Evolutionary conservation across 257 asterid genomes (phyloP), one percentile per base, ranked within the genome.

Genomic region (Nicotiana attenuata): DNA sequence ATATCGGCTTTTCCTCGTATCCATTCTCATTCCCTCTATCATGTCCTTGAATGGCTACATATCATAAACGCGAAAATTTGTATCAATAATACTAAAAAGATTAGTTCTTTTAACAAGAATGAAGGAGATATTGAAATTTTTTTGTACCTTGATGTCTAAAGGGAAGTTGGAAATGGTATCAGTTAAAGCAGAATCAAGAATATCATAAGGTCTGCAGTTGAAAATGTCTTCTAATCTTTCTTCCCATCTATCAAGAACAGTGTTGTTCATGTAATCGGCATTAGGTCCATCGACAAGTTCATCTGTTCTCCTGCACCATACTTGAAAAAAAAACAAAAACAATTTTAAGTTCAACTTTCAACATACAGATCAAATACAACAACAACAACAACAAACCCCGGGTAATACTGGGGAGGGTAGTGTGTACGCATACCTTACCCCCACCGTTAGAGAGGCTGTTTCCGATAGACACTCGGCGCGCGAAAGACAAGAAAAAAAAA

Each of bases 21-120:
- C 98, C 98, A 92, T 92, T 75, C 98, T 87, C 98, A 93, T 92
- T 29, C 98, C 98, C 22, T 93, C 97, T 28, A 93, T 93, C 98
- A 93, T 91, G 87, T 93, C 98, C 88, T 88, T 91, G 83, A 94
- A 94, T 0, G 98, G 97, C 98, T 93, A 10, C 22, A 76, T 10
- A 67, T 50, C 4, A 47, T 38, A 19, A 3, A 85, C 29, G 52
- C 38, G 7, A 26, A 57, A 28, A 41, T 3, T 22, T 61, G n/a
- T 55, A 47, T n/a, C 3, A 20, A 3, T 4, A 1, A 1, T 17
- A 3, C 1, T 50, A 53, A 20, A 64, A 28, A 10, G 10, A 3
- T 5, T 7, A 35, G 9, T 7, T 7, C 1, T 35, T 35, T 35
- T 35, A 35, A 35, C 9, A 35, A 35, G 47, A 38, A 7, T 7